phyloP scores from a whole-genome alignment of 768 basidiomycete genomes.

The Hypsizygus marmoreus region DNA sequence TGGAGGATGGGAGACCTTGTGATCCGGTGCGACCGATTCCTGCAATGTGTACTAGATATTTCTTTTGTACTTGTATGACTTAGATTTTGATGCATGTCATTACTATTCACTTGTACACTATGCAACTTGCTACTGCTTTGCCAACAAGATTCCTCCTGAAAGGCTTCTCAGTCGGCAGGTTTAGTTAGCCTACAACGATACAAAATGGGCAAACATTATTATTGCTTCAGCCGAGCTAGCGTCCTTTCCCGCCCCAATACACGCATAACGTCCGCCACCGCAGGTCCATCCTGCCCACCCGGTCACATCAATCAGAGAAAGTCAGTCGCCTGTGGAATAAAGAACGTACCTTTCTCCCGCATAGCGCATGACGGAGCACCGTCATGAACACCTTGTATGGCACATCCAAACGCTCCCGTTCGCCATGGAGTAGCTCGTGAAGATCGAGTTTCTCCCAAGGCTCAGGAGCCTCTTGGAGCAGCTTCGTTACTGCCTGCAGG shows the following conservation, averaged over 20 bases:
- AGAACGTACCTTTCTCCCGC: conserved; percentile 74
- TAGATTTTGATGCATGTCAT: too few relatives aligned
- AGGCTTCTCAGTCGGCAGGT: too few relatives aligned
- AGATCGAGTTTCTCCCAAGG: conserved; percentile 42
- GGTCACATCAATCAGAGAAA: conserved; percentile 4
- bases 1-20: conserved; percentile 94
- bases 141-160: too few relatives aligned
- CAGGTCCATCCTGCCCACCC: conserved; percentile 48
- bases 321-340: neutral
- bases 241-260: conserved; percentile 46
- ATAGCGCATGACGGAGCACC: conserved; percentile 74
- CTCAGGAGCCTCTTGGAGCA: conserved; percentile 31
- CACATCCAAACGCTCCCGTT: conserved; percentile 39
- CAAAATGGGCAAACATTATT: too few relatives aligned
- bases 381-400: conserved; percentile 65
- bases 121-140: too few relatives aligned
- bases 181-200: too few relatives aligned
- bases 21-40: too few relatives aligned
- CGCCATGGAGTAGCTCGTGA: conserved; percentile 42
- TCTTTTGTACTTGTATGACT: neutral
- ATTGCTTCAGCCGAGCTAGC: conserved; percentile 37
- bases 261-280: conserved; percentile 44
- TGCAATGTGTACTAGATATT: too few relatives aligned
- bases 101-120: conserved; percentile 5
- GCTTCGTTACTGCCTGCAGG: conserved; percentile 29